These are phyloP conservation scores for Mycena metata DNA, from an alignment of 768 basidiomycete genomes.

Conservation along the genomic window DNA sequence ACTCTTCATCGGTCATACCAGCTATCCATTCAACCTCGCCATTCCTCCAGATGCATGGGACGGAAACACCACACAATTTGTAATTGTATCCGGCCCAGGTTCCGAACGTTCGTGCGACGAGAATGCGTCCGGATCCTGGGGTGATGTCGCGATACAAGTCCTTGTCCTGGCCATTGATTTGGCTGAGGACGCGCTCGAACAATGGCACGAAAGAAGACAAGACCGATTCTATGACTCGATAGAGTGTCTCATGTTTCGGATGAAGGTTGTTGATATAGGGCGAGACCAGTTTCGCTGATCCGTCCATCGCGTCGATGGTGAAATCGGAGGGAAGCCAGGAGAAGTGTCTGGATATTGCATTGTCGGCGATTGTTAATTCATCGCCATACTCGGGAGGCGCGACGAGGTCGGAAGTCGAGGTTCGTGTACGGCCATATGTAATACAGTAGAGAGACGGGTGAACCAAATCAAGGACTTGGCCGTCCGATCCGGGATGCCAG, in stretches of 20 bases:
- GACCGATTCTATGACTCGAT: constrained; percentile 37
- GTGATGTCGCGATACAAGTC: constrained; percentile 27
- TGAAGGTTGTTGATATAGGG: constrained; percentile 48
- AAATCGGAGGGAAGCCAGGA: too few relatives aligned
- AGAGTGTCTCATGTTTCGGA: constrained; percentile 35
- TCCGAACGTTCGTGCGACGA: background rate
- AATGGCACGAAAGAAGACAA: constrained; percentile 42
- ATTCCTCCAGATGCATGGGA: constrained; percentile 30
- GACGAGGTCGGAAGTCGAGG: background rate
- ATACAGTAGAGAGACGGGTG: constrained; percentile 61
- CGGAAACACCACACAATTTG: background rate
- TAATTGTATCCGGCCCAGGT: constrained; percentile 9
- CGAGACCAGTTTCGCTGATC: constrained; percentile 30
- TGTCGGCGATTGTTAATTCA: too few relatives aligned
- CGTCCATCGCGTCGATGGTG: background rate
- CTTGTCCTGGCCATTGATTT: constrained; percentile 33
- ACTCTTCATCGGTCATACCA: constrained; percentile 1
- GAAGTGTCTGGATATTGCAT: too few relatives aligned
- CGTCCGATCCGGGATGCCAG: constrained; percentile 62
- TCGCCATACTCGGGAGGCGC: too few relatives aligned
- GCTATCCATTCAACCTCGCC: background rate
- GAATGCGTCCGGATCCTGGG: constrained; percentile 31
- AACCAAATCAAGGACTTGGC: constrained; percentile 59
- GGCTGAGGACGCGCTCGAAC: constrained; percentile 43
- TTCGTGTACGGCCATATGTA: constrained; percentile 50